phyloP scores from a whole-genome alignment of 352 stramenopile species.

The Thraustochytrium striatum region DNA sequence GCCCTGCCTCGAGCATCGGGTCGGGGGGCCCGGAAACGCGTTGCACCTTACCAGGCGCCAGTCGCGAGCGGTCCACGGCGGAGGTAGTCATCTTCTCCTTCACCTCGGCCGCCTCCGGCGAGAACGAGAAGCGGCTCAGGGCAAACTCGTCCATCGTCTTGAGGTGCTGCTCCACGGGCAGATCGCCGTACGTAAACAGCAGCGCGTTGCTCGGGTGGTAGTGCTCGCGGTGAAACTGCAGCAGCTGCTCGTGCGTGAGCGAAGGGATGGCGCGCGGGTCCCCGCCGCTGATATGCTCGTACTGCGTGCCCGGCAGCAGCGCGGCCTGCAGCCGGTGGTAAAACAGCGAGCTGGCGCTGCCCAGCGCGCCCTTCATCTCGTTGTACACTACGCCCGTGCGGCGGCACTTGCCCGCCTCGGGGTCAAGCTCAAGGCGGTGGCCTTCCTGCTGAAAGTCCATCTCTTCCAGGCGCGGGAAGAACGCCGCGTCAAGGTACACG shows the following conservation, averaged over 20 bases:
- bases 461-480: slow-evolving; percentile 85
- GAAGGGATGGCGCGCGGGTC: slow-evolving; percentile 72
- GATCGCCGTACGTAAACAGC: slow-evolving; percentile 80
- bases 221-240: slow-evolving; percentile 69
- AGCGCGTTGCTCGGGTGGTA: slow-evolving; percentile 81
- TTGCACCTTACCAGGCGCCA: too few species aligned
- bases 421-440: slow-evolving; percentile 78
- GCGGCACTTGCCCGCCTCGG: slow-evolving; percentile 56
- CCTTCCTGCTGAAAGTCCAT: slow-evolving; percentile 77
- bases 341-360: slow-evolving; percentile 85
- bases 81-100: not conserved
- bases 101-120: slow-evolving; percentile 11
- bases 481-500: slow-evolving; percentile 94
- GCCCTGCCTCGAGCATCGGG: slow-evolving; percentile 14
- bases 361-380: slow-evolving; percentile 99
- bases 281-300: slow-evolving; percentile 71
- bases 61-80: not conserved
- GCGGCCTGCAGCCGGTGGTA: slow-evolving; percentile 78
- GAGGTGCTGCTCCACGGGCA: slow-evolving; percentile 31
- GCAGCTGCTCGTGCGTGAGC: slow-evolving; percentile 70
- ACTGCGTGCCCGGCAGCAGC: slow-evolving; percentile 82
- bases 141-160: slow-evolving; percentile 14
- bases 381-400: slow-evolving; percentile 98
- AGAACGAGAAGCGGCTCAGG: slow-evolving; percentile 6
- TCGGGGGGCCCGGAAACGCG: slow-evolving; percentile 20